Conservation (phyloP, 208 protist species). For the Wallacemonas sp. region DNA sequence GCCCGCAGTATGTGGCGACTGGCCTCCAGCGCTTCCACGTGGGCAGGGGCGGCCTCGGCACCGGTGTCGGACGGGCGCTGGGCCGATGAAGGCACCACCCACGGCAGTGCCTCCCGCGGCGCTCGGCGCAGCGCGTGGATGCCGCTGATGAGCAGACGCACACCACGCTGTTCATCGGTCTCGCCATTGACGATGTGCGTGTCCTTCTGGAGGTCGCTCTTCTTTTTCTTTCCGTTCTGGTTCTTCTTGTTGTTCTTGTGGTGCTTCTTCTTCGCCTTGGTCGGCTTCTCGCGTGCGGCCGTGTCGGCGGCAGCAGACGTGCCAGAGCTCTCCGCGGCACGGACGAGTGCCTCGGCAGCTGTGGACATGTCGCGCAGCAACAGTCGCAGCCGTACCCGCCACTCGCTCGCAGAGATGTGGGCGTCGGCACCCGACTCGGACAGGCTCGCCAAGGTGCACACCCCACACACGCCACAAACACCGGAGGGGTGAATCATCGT, state of each 20-base stretch:
- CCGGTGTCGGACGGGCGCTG: no score
- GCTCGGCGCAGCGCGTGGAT: neutral
- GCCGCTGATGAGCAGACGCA: neutral
- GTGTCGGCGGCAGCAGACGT: no score
- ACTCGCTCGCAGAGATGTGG: neutral
- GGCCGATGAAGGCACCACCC: neutral
- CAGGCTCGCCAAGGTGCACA: neutral
- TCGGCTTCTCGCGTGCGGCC: no score
- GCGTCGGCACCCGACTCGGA: no score
- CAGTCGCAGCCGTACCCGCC: constrained; percentile 23
- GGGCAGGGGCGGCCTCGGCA: neutral
- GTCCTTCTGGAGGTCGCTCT: constrained; percentile 20
- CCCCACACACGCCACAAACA: constrained; percentile 27
- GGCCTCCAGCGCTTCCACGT: neutral
- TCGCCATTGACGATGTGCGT: no score
- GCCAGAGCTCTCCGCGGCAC: neutral
- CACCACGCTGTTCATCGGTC: no score
- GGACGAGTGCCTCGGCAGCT: neutral
- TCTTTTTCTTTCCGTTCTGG: constrained; percentile 22
- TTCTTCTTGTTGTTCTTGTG: no score
- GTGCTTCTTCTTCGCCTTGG: constrained; percentile 13
- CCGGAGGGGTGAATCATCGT: constrained; percentile 1
- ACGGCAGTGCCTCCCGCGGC: neutral
- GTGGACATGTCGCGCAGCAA: constrained; percentile 57
- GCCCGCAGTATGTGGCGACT: neutral